These are phyloP conservation scores for Wickerhamomyces silvicola DNA, from an alignment of 805 yeast species.

Conservation along the genomic window DNA sequence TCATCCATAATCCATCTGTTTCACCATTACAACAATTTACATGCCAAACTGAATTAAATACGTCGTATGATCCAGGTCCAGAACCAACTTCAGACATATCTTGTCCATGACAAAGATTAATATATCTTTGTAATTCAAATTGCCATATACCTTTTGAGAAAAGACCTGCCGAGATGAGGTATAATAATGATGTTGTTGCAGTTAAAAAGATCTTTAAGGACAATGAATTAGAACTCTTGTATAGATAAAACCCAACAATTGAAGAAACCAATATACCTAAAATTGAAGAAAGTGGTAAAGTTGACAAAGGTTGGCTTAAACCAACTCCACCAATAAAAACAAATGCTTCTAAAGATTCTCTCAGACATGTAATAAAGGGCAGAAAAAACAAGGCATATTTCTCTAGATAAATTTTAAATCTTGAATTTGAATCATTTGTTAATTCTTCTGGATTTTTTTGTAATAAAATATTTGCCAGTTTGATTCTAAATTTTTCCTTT, in stretches of 20 bases:
- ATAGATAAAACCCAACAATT: conserved; percentile 58
- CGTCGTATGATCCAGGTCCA: conserved; percentile 91
- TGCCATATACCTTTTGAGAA: conserved; percentile 89
- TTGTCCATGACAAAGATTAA: conserved; percentile 67
- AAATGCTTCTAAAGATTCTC: conserved; percentile 90
- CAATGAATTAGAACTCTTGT: conserved; percentile 71
- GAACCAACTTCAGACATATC: conserved; percentile 86
- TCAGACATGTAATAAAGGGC: conserved; percentile 78
- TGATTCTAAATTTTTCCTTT: conserved; percentile 75
- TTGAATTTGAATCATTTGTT: conserved; percentile 14
- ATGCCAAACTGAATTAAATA: conserved; percentile 79
- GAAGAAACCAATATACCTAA: conserved; percentile 55
- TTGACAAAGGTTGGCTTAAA: conserved; percentile 57
- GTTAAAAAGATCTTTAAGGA: conserved; percentile 72
- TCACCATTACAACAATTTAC: conserved; percentile 92
- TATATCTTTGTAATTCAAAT: conserved; percentile 71
- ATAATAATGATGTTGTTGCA: conserved; percentile 71
- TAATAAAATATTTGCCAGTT: conserved; percentile 39
- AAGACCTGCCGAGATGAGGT: conserved; percentile 81
- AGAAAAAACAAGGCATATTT: conserved; percentile 67
- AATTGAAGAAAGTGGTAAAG: conserved; percentile 59
- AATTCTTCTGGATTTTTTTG: conserved; percentile 22
- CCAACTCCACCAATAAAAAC: conserved; percentile 89
- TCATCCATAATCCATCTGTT: conserved; percentile 91
- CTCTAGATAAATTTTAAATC: conserved; percentile 35